Percentiles rank a stretch among this genome's conserved stretches.
Conservation (phyloP, 495 filamentous ascomycete genomes). For the Amniculicola lignicola region DNA sequence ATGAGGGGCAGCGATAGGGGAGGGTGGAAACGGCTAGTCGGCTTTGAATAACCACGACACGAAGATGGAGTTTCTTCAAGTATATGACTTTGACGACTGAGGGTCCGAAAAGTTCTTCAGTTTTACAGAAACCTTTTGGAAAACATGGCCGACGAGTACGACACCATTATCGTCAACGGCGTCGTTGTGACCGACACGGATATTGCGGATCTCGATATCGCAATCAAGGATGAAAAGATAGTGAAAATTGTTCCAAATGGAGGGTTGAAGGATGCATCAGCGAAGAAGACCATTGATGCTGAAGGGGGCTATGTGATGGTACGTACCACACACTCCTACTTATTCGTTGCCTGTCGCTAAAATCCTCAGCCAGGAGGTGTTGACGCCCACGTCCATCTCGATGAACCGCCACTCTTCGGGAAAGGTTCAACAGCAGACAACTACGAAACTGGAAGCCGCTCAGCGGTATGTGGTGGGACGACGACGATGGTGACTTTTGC, state of each 20-base stretch:
- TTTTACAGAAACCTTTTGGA: too few species aligned
- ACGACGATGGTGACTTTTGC: slow-evolving; percentile 61
- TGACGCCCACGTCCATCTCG: slow-evolving; percentile 50
- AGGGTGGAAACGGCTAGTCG: too few species aligned
- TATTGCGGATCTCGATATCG: slow-evolving; percentile 50
- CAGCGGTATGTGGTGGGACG: slow-evolving; percentile 58
- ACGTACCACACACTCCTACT: slow-evolving; percentile 1
- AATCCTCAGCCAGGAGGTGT: slow-evolving; percentile 40
- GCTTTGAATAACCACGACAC: too few species aligned
- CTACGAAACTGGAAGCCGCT: slow-evolving; percentile 53
- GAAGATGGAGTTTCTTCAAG: too few species aligned
- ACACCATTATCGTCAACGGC: slow-evolving; percentile 49
- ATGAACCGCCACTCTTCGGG: slow-evolving; percentile 46
- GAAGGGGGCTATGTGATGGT: slow-evolving; percentile 52
- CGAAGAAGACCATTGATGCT: slow-evolving; percentile 47
- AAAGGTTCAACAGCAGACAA: slow-evolving; percentile 52
- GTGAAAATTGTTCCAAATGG: slow-evolving; percentile 45
- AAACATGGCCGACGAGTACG: slow-evolving; percentile 38
- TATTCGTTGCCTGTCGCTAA: background rate
- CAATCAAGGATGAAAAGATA: slow-evolving; percentile 53
- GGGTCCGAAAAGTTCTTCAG: too few species aligned
- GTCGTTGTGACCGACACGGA: slow-evolving; percentile 50
- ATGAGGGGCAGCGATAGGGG: slow-evolving; percentile 21
- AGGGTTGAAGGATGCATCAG: slow-evolving; percentile 30
- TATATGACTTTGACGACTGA: too few species aligned